Evolutionary conservation across 768 basidiomycete genomes (phyloP).

Genomic region (Pisolithus orientalis): DNA sequence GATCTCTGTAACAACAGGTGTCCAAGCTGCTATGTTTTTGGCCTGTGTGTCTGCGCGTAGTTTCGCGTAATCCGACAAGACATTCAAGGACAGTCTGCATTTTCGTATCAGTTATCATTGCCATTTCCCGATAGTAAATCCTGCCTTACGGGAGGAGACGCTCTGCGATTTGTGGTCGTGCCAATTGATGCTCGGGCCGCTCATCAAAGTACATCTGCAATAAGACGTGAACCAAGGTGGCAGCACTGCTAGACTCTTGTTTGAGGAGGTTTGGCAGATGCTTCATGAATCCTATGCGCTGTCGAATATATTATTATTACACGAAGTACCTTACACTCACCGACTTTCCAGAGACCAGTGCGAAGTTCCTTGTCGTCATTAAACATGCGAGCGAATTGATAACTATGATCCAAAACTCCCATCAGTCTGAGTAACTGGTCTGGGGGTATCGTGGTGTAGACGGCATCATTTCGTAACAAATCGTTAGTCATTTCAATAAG

Average conservation of each 20-base stretch:
- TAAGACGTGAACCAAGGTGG: slow-evolving; percentile 88
- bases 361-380: slow-evolving; percentile 98
- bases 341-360: slow-evolving; percentile 98
- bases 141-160: slow-evolving; percentile 59
- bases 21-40: slow-evolving; percentile 96
- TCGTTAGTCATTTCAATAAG: slow-evolving; percentile 98
- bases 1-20: slow-evolving; percentile 96
- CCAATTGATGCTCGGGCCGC: slow-evolving; percentile 80
- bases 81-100: slow-evolving; percentile 74
- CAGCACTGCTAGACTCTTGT: slow-evolving; percentile 96
- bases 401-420: slow-evolving; percentile 94
- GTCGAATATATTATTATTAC: slow-evolving; percentile 4
- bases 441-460: slow-evolving; percentile 91
- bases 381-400: slow-evolving; percentile 95
- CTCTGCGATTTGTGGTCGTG: slow-evolving; percentile 73
- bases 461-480: slow-evolving; percentile 83
- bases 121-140: background rate
- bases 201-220: slow-evolving; percentile 92
- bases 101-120: slow-evolving; percentile 2
- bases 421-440: slow-evolving; percentile 89
- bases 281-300: slow-evolving; percentile 88
- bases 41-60: slow-evolving; percentile 85
- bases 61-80: slow-evolving; percentile 87
- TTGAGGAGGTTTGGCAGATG: slow-evolving; percentile 96
- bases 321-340: slow-evolving; percentile 43